phyloP scores from a whole-genome alignment of 306 rosid species.

The Chamaecrista fasciculata region DNA sequence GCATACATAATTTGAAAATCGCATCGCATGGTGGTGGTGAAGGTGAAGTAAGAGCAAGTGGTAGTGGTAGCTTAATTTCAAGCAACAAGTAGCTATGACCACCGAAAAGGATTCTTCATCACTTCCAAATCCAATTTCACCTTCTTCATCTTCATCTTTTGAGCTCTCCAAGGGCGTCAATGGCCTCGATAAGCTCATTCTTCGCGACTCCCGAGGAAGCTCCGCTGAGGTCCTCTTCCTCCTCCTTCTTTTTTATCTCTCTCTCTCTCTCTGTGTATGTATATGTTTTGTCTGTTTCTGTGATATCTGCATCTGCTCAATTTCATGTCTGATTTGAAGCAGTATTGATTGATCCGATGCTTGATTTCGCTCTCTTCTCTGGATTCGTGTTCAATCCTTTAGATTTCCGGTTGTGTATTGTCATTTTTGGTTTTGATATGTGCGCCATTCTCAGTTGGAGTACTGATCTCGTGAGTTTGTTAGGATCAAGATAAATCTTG shows the following conservation, averaged over 20 bases:
- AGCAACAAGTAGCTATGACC: slow-evolving; percentile 39
- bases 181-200: slow-evolving; percentile 68
- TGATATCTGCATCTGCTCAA: not conserved
- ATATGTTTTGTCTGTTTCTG: not conserved
- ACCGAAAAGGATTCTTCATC: slow-evolving; percentile 37
- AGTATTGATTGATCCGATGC: slow-evolving; percentile 28
- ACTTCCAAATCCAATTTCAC: slow-evolving; percentile 3
- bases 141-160: slow-evolving; percentile 20
- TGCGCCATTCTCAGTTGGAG: not conserved
- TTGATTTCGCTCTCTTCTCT: not conserved
- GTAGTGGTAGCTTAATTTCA: not conserved
- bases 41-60: not conserved
- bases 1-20: not conserved
- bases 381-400: slow-evolving; percentile 1
- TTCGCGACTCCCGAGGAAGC: slow-evolving; percentile 58
- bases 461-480: slow-evolving; percentile 26
- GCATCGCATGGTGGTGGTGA: slow-evolving; percentile 16
- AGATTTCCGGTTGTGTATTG: not conserved
- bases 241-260: not conserved
- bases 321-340: not conserved
- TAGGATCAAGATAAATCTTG: slow-evolving; percentile 24
- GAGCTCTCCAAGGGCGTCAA: slow-evolving; percentile 60
- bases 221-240: slow-evolving; percentile 52
- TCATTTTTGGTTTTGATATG: slow-evolving; percentile 11
- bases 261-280: not conserved